Percentiles rank a stretch among this genome's conserved stretches.
Evolutionary conservation across 2,329 filamentous ascomycete genomes (phyloP).

Genomic region (Colletotrichum sp.): DNA sequence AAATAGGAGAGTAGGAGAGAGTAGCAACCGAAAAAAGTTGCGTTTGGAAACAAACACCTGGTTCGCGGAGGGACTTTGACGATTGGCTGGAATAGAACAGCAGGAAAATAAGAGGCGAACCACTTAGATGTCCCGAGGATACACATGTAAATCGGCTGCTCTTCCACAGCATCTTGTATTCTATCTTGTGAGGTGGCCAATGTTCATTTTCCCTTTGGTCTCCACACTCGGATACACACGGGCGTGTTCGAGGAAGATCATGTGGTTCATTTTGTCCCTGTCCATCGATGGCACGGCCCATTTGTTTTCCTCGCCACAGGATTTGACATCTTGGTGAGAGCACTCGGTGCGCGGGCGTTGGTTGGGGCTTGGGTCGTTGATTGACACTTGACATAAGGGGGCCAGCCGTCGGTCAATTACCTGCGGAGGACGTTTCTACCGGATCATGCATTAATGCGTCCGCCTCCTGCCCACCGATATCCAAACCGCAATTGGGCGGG

Average conservation of each 20-base stretch:
- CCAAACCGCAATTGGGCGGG: background rate
- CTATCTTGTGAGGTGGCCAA: background rate
- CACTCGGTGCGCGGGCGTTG: background rate
- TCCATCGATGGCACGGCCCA: background rate
- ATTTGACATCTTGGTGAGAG: slow-evolving; percentile 7
- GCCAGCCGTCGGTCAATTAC: background rate
- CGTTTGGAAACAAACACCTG: background rate
- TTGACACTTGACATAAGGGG: background rate
- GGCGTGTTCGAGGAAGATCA: background rate
- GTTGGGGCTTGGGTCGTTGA: background rate
- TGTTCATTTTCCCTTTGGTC: background rate
- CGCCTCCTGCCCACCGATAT: background rate
- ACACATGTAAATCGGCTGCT: background rate
- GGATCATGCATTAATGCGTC: slow-evolving; percentile 13
- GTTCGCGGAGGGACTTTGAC: background rate
- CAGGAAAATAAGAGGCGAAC: background rate
- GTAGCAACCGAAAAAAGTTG: background rate
- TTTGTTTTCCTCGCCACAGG: background rate
- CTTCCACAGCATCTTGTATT: no score
- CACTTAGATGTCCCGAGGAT: background rate
- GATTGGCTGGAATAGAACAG: background rate
- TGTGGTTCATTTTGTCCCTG: background rate
- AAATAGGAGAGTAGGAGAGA: background rate
- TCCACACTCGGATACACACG: background rate
- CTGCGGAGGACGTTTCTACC: background rate